phyloP scores from a whole-genome alignment of 371 early-diverging fungal species.

The Apophysomyces trapeziformis region DNA sequence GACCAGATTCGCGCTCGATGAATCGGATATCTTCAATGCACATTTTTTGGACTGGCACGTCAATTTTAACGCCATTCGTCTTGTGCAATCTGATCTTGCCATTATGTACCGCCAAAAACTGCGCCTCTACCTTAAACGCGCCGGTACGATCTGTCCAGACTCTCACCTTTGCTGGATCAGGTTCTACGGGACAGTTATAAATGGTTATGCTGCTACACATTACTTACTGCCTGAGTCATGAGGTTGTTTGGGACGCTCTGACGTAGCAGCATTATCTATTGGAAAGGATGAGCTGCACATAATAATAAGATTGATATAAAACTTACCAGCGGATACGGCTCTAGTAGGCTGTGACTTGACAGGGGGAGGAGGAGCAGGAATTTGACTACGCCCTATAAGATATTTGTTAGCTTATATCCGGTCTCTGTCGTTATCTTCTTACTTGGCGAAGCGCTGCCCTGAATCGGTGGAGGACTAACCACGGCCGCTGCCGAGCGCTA shows the following conservation, averaged over 20 bases:
- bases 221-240: conserved; percentile 30
- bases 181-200: conserved; percentile 25
- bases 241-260: conserved; percentile 33
- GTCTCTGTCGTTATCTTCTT: neutral
- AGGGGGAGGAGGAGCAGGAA: conserved; percentile 32
- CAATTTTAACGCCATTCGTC: conserved; percentile 92
- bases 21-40: conserved; percentile 73
- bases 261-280: neutral
- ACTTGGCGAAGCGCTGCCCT: conserved; percentile 15
- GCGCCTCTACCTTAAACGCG: conserved; percentile 90
- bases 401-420: conserved; percentile 19
- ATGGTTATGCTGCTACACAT: neutral
- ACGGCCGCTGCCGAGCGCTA: conserved; percentile 20
- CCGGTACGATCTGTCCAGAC: conserved; percentile 95
- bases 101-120: conserved; percentile 74
- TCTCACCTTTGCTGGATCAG: conserved; percentile 70
- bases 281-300: neutral
- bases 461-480: conserved; percentile 26
- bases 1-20: conserved; percentile 63
- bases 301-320: neutral
- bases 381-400: conserved; percentile 31
- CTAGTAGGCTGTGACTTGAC: conserved; percentile 20
- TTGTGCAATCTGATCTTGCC: conserved; percentile 92
- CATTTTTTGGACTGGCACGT: conserved; percentile 90
- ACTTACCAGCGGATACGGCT: conserved; percentile 19